phyloP scores from a whole-genome alignment of 768 basidiomycete species.

The Amanita pseudoporphyria region DNA sequence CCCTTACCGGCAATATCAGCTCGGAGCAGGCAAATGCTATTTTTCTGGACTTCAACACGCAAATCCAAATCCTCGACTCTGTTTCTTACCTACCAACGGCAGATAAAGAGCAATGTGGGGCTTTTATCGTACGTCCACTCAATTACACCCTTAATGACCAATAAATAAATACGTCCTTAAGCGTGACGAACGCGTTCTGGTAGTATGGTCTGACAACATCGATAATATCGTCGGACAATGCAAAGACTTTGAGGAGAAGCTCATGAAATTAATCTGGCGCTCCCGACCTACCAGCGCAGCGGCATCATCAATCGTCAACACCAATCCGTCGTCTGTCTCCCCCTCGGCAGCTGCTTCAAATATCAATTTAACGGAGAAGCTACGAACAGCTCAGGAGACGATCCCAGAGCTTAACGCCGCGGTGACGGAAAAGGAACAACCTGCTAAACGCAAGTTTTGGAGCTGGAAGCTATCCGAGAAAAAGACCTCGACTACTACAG shows the following conservation, averaged over 20 bases:
- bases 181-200: conserved; percentile 77
- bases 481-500: conserved; percentile 15
- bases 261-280: conserved; percentile 48
- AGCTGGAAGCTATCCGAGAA: conserved; percentile 36
- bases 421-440: conserved; percentile 17
- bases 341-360: conserved; percentile 43
- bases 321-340: conserved; percentile 20
- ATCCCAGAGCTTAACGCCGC: conserved; percentile 18
- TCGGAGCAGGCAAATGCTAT: conserved; percentile 50
- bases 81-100: conserved; percentile 60
- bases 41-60: conserved; percentile 69
- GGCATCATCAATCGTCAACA: conserved; percentile 23
- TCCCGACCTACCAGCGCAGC: conserved; percentile 27
- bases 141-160: neutral
- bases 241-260: conserved; percentile 61
- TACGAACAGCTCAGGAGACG: conserved; percentile 23
- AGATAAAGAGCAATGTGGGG: conserved; percentile 87
- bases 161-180: conserved; percentile 18
- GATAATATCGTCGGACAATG: conserved; percentile 72
- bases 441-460: conserved; percentile 18
- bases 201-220: conserved; percentile 80
- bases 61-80: conserved; percentile 77
- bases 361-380: conserved; percentile 47
- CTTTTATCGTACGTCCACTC: conserved; percentile 57
- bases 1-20: conserved; percentile 22